Base-by-base conservation (phyloP, 805 yeast species). In the Ascoidea tarda region DNA sequence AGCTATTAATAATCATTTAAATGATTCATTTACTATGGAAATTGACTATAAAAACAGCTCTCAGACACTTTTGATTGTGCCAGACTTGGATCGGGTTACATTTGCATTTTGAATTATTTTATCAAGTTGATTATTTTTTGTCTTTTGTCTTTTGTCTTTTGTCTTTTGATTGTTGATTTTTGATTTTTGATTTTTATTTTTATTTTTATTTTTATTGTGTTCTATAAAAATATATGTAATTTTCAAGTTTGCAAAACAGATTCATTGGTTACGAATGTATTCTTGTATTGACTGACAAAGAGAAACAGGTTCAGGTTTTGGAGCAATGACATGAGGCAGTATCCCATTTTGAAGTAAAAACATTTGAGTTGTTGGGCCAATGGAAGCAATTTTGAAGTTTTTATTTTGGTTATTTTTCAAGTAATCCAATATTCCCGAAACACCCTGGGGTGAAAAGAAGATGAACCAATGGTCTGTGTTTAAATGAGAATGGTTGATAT, bases 371-470 rank as follows among this genome's bases (percentile, higher is more conserved):
- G 97, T 91, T 2, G 97, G 97, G 0, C 98, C 98, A 54, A 91
- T 91, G 4, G 90, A 81, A 0, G 95, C 96, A 14, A 88, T 68
- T 49, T 71, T 74, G 48, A 71, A 64, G 1, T 58, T 53, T 4
- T 53, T 49, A n/a, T 50, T 47, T 45, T 53, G 10, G 48, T 50
- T 12, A 46, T 48, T 49, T 50, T 62, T 63, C n/a, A 78, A 53
- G 55, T 73, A 72, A 6, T 74, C 66, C 4, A 86, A 76, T 10
- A 89, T 81, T 0, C 66, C 70, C 33, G 75, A 76, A 0, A 95
- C 83, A 0, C 96, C 96, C 59, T 93, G 95, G 0, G 96, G 95
- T 57, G 96, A 87, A 66, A 90, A 91, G 55, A 91, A 84, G 0
- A 90, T 84, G 5, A 89, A 68, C 96, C 96, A 88, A 52, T 69